Evolutionary conservation across 1,139 yeast genomes (phyloP).

Genomic region (Diutina pseudorugosa): DNA sequence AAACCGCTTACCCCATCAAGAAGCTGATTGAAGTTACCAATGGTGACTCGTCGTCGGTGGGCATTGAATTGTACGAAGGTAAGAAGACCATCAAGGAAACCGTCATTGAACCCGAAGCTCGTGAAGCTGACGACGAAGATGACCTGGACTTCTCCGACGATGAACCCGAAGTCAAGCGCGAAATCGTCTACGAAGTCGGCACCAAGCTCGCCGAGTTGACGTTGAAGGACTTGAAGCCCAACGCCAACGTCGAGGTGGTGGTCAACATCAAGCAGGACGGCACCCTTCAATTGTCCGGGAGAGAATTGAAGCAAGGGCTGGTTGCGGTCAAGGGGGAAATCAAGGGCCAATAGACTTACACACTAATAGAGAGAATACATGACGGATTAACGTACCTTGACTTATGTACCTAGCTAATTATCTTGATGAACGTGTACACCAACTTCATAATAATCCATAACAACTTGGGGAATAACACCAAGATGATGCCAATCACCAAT

Average conservation of each 20-base stretch:
- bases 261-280: conserved; percentile 82
- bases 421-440: background rate
- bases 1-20: conserved; percentile 89
- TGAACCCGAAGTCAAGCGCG: conserved; percentile 65
- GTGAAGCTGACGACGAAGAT: conserved; percentile 26
- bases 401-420: too few species aligned
- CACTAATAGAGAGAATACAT: background rate
- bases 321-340: conserved; percentile 41
- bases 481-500: background rate
- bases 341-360: conserved; percentile 5
- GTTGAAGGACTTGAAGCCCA: conserved; percentile 59
- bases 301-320: conserved; percentile 65
- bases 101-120: conserved; percentile 52
- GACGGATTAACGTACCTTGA: background rate
- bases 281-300: conserved; percentile 68
- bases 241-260: conserved; percentile 61
- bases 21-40: conserved; percentile 57
- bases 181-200: conserved; percentile 66
- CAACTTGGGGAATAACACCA: background rate
- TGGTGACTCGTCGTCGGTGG: conserved; percentile 47
- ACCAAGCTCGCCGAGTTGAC: conserved; percentile 69
- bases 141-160: conserved; percentile 28
- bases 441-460: background rate
- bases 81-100: conserved; percentile 70
- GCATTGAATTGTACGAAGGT: conserved; percentile 76